Evolutionary conservation across 2,329 filamentous ascomycete species (phyloP).

Genomic region (Cercospora sesami): DNA sequence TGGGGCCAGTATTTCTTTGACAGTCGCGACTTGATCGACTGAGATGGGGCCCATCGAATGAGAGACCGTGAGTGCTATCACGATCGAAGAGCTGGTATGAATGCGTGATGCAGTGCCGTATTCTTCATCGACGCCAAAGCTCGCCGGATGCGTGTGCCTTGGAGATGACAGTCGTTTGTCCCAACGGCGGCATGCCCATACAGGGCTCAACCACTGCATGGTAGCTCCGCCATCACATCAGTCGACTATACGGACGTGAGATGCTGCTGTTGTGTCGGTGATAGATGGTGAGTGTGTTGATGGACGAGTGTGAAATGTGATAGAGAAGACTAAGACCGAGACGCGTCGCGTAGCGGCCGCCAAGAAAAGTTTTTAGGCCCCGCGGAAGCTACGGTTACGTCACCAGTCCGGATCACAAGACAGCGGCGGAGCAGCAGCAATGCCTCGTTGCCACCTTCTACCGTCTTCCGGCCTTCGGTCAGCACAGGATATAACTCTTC

Average conservation of each 20-base stretch:
- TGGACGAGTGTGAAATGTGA: neutral
- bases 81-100: no score
- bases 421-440: neutral
- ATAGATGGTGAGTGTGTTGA: neutral
- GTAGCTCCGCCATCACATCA: neutral
- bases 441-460: constrained; percentile 6
- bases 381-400: neutral
- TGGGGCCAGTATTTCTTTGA: neutral
- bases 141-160: neutral
- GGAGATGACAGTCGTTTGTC: neutral
- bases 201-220: neutral
- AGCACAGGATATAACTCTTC: neutral
- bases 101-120: neutral
- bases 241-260: neutral
- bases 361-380: neutral
- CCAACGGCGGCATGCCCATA: neutral
- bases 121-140: neutral
- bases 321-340: neutral
- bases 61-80: neutral
- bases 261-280: neutral
- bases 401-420: neutral
- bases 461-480: no score
- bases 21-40: neutral
- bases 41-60: neutral
- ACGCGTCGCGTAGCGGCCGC: neutral